These are phyloP conservation scores for Neurospora africana DNA, from an alignment of 495 filamentous ascomycete genomes.

Conservation along the genomic window DNA sequence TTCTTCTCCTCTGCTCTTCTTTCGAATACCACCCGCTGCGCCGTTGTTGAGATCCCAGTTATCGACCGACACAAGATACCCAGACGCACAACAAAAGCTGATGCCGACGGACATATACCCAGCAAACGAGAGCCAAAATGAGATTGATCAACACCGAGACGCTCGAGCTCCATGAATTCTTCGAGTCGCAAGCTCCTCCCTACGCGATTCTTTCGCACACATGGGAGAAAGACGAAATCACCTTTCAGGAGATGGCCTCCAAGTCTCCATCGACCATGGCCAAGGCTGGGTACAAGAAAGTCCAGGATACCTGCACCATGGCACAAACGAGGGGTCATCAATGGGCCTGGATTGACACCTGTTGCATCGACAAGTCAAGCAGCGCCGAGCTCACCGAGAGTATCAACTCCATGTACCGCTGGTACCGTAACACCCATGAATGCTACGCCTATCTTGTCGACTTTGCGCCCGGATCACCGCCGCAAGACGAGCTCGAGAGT, in stretches of 20 bases:
- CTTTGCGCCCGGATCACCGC: background rate
- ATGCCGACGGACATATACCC: background rate
- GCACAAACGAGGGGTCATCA: conserved; percentile 13
- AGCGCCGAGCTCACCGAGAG: conserved; percentile 34
- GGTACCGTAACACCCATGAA: conserved; percentile 20
- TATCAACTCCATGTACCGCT: conserved; percentile 41
- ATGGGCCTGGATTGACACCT: conserved; percentile 37
- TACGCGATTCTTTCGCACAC: conserved; percentile 9
- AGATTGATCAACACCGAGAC: conserved; percentile 4
- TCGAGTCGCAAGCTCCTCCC: background rate
- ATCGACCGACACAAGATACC: background rate
- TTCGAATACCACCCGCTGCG: background rate
- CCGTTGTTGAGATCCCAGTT: background rate
- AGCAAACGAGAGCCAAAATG: background rate
- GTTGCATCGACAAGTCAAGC: conserved; percentile 37
- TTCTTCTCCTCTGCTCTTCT: background rate
- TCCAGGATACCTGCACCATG: conserved; percentile 21
- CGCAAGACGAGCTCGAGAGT: background rate
- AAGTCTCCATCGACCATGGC: background rate
- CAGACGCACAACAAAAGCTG: background rate
- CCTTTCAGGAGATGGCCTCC: conserved; percentile 2
- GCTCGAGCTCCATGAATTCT: background rate
- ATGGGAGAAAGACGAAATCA: conserved; percentile 5
- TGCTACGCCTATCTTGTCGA: conserved; percentile 28
- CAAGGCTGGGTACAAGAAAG: conserved; percentile 6